Conservation (phyloP, 495 filamentous ascomycete genomes). For the Talaromyces proteolyticus region DNA sequence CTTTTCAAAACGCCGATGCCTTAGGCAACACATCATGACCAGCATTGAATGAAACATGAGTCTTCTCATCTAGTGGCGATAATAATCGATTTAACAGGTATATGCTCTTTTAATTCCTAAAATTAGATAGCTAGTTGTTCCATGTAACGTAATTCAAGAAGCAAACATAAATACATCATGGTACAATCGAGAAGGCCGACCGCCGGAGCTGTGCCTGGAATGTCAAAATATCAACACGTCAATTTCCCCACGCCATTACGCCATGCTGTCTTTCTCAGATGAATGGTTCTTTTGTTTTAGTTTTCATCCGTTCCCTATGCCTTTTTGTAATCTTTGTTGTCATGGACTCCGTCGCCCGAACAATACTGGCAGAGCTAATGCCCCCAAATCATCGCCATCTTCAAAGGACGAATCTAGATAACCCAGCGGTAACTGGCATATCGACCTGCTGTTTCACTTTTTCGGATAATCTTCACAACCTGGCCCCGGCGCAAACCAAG, state of each 20-base stretch:
- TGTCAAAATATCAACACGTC: slow-evolving; percentile 17
- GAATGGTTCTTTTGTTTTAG: neutral
- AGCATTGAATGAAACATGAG: no score
- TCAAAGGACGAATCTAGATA: slow-evolving; percentile 35
- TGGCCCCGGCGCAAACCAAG: slow-evolving; percentile 86
- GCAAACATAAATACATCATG: neutral
- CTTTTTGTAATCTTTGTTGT: slow-evolving; percentile 3
- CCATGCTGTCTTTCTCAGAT: slow-evolving; percentile 30
- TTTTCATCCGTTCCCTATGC: neutral
- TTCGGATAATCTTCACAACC: slow-evolving; percentile 96
- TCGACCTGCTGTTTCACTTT: slow-evolving; percentile 55
- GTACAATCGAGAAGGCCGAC: slow-evolving; percentile 1
- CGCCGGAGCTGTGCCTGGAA: neutral
- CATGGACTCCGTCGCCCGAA: neutral
- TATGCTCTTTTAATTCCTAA: no score
- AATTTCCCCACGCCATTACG: slow-evolving; percentile 35
- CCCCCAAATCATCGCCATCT: slow-evolving; percentile 1
- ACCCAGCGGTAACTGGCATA: slow-evolving; percentile 62
- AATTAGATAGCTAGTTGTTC: slow-evolving; percentile 18
- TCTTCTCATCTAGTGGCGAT: no score
- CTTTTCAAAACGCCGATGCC: no score
- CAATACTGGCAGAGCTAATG: neutral
- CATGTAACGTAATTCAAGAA: slow-evolving; percentile 8
- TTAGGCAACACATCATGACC: no score
- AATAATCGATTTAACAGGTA: no score